These are phyloP conservation scores for Cercophora samala DNA, from an alignment of 495 filamentous ascomycete species.

Conservation along the genomic window DNA sequence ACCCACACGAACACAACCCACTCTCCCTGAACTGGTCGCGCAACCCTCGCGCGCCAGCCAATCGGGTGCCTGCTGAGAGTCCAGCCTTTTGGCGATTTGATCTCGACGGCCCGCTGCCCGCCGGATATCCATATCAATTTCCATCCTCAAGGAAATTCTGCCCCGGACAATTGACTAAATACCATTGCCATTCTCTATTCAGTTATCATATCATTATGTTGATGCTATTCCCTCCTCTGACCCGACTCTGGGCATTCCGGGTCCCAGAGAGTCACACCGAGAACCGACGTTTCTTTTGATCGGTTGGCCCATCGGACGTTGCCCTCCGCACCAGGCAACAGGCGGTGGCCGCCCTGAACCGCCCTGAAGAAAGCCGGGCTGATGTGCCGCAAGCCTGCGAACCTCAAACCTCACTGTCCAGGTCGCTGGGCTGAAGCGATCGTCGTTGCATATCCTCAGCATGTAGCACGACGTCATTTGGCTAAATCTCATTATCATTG, in stretches of 20 bases:
- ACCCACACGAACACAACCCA: background rate
- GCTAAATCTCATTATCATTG: background rate
- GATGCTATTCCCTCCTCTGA: background rate
- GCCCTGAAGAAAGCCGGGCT: constrained; percentile 2
- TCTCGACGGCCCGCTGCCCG: constrained; percentile 9
- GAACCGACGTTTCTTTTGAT: background rate
- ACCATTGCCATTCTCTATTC: background rate
- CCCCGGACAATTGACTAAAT: background rate
- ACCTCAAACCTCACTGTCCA: constrained; percentile 8
- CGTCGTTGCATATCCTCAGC: background rate
- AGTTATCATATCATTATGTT: background rate
- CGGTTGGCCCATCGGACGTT: constrained; percentile 4
- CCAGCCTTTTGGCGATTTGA: background rate
- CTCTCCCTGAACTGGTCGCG: constrained; percentile 1
- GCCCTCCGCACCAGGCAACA: constrained; percentile 10
- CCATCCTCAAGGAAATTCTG: background rate
- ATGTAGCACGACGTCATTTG: background rate
- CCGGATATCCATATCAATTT: constrained; percentile 4
- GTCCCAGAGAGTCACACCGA: background rate
- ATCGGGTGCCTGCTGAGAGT: constrained; percentile 15
- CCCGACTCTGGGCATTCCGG: background rate
- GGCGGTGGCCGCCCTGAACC: background rate
- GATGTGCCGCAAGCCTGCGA: constrained; percentile 8
- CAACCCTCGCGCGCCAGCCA: constrained; percentile 11
- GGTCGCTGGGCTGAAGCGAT: constrained; percentile 5